phyloP scores from a whole-genome alignment of 1,284 basidiomycete genomes.

The Coniferiporia weirii region DNA sequence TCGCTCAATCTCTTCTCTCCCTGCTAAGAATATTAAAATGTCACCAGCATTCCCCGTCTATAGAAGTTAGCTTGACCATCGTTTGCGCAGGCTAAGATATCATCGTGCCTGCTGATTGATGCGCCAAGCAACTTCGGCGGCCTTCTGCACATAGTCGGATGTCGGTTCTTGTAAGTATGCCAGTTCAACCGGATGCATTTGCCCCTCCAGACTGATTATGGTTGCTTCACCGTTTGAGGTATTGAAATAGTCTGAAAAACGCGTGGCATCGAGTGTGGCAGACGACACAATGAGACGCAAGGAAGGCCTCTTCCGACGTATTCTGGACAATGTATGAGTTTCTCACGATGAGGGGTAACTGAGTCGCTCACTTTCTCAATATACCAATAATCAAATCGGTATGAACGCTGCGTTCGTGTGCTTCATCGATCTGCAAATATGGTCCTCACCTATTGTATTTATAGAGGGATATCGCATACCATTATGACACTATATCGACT shows the following conservation, averaged over 20 bases:
- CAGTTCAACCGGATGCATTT: constrained; percentile 88
- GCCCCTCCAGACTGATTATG: constrained; percentile 88
- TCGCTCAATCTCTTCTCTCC: constrained; percentile 94
- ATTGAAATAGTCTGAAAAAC: constrained; percentile 87
- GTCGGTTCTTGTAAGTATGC: constrained; percentile 71
- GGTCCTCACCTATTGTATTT: constrained; percentile 7
- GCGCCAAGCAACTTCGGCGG: constrained; percentile 81
- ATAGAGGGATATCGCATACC: constrained; percentile 43
- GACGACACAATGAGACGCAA: constrained; percentile 91
- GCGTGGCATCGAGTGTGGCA: constrained; percentile 89
- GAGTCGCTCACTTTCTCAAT: constrained; percentile 70
- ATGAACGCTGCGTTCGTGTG: constrained; percentile 92
- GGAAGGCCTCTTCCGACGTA: constrained; percentile 83
- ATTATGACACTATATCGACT: constrained; percentile 93
- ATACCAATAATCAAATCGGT: constrained; percentile 92
- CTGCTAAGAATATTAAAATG: constrained; percentile 90
- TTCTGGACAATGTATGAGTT: constrained; percentile 43
- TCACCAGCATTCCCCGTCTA: constrained; percentile 63
- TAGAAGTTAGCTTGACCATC: constrained; percentile 10
- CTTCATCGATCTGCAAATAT: constrained; percentile 80
- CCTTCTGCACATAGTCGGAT: constrained; percentile 78
- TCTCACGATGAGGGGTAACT: constrained; percentile 22
- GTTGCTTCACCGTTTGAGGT: constrained; percentile 50
- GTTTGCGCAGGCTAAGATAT: not conserved
- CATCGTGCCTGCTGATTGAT: constrained; percentile 74